A percentile compares a stretch with the other conserved stretches of the same genome.
Conservation (phyloP, 2,329 filamentous ascomycete genomes). For the Cadophora malorum region DNA sequence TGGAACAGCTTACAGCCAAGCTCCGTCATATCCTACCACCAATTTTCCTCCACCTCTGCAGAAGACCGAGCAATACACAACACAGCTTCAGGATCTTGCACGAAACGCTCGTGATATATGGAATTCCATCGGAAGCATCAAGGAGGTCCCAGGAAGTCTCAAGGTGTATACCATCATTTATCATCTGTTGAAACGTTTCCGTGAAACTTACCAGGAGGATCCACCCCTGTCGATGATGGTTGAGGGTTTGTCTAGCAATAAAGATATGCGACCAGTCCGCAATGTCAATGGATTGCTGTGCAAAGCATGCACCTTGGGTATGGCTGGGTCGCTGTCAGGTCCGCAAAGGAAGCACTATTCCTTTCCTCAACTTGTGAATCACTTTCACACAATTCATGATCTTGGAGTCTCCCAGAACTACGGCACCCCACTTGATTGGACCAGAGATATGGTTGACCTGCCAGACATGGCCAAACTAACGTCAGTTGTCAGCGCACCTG, state of each 20-base stretch:
- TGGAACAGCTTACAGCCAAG: conserved; percentile 34
- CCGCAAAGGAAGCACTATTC: conserved; percentile 54
- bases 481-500: conserved; percentile 56
- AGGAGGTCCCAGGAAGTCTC: conserved; percentile 65
- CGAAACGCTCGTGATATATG: conserved; percentile 66
- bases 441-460: conserved; percentile 65
- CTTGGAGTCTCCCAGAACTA: conserved; percentile 41
- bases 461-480: conserved; percentile 57
- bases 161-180: conserved; percentile 69
- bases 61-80: conserved; percentile 52
- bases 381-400: conserved; percentile 56
- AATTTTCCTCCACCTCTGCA: conserved; percentile 39
- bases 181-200: conserved; percentile 64
- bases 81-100: conserved; percentile 59
- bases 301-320: conserved; percentile 56
- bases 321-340: conserved; percentile 35
- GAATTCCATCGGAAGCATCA: conserved; percentile 64
- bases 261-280: conserved; percentile 62
- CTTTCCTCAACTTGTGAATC: conserved; percentile 65
- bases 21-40: conserved; percentile 40
- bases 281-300: conserved; percentile 61
- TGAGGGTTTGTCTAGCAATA: conserved; percentile 61
- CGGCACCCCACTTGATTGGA: conserved; percentile 57
- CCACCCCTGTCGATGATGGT: conserved; percentile 65
- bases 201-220: conserved; percentile 60